A percentile compares a stretch with the other conserved stretches of the same genome.
Conservation (phyloP, 768 basidiomycete species). For the Dentipellis fragilis region DNA sequence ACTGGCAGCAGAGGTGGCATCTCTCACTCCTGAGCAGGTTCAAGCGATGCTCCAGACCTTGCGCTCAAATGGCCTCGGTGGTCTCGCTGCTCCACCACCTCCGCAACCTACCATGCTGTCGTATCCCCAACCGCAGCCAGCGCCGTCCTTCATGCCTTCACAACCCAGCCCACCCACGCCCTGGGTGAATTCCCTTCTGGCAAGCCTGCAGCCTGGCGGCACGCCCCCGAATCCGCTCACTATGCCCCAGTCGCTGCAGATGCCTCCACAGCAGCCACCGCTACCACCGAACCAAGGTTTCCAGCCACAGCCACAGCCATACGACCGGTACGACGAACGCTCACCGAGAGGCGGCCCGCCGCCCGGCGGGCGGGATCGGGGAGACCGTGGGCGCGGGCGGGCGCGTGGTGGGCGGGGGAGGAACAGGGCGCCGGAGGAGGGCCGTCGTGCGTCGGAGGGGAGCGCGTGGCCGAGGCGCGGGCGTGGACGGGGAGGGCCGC, state of each 20-base stretch:
- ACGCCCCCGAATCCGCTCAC: background rate
- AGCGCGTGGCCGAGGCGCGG: background rate
- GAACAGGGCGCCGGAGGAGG: background rate
- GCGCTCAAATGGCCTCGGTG: constrained; percentile 25
- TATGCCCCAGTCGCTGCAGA: background rate
- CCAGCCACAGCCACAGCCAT: background rate
- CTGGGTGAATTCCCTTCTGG: background rate
- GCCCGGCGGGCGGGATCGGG: background rate
- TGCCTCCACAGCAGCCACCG: background rate
- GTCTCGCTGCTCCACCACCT: background rate
- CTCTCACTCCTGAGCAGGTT: constrained; percentile 69
- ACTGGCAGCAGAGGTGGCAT: constrained; percentile 62
- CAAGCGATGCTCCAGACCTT: constrained; percentile 56
- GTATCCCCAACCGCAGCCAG: background rate
- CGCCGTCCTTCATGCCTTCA: too few species aligned
- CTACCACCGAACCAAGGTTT: background rate
- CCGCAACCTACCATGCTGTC: background rate
- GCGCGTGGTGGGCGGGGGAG: background rate
- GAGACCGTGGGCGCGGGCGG: background rate
- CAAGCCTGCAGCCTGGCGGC: background rate
- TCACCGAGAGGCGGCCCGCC: background rate
- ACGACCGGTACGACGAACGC: constrained; percentile 1
- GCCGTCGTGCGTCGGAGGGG: background rate
- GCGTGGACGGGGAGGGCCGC: background rate
- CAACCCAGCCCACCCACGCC: background rate